Evolutionary conservation across 2,329 filamentous ascomycete species (phyloP), one percentile per base, ranked within the genome.

Genomic region (Cladorrhinum sp.): DNA sequence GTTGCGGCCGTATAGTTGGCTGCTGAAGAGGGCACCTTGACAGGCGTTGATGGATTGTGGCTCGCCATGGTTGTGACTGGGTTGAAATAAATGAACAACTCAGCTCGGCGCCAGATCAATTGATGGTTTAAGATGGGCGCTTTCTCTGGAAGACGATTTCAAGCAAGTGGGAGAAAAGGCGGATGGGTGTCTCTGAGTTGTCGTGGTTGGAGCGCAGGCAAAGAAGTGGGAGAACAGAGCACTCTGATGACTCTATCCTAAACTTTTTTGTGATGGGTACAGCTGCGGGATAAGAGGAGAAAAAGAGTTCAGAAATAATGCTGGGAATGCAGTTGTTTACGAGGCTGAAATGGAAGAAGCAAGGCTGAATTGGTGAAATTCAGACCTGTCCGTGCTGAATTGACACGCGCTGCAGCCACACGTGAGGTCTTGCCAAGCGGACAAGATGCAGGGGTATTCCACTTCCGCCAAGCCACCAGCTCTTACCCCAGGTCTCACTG

Each of bases 21-120:
- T n/a, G 83, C 83, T 29, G 82, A 80, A 6, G 81, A 74, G 13
- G 85, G 82, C 53, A 88, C 82, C 70, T 86, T 86, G 67, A 85
- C 82, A 3, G 84, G 83, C 22, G 83, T 83, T 27, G 82, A 77
- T 36, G 81, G 76, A 29, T 59, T 62, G 45, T 67, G 60, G 64
- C 56, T 68, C 27, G 68, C 53, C 68, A 70, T 70, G 45, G 22
- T 66, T 29, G 25, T 29, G 10, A 29, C 5, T 29, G 10, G 25
- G 4, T 10, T 29, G n/a, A n/a, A n/a, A n/a, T n/a, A n/a, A n/a
- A n/a, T n/a, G n/a, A n/a, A n/a, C n/a, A n/a, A n/a, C n/a, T n/a
- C n/a, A n/a, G n/a, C n/a, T n/a, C n/a, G n/a, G n/a, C n/a, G n/a
- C n/a, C n/a, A n/a, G n/a, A 4, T 10, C 25, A 29, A 10, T 4